Conservation (phyloP, 805 yeast species). For the Hanseniaspora clermontiae region DNA sequence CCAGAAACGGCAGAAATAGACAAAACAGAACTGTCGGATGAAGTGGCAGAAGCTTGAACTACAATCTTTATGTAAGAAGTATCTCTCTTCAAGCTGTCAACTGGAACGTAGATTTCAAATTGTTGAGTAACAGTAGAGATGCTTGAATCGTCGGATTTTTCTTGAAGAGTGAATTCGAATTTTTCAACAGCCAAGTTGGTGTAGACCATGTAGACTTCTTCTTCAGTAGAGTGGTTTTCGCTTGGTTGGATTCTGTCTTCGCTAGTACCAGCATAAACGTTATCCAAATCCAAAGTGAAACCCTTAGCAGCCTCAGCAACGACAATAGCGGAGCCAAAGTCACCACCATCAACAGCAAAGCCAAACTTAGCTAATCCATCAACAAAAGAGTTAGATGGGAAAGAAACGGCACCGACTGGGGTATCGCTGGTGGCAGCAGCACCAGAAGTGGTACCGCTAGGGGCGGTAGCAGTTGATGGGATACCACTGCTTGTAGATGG, state of each 20-base stretch:
- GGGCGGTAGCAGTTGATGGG: not conserved
- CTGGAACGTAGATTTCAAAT: not conserved
- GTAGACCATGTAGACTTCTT: not conserved
- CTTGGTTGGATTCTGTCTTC: not conserved
- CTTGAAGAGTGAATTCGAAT: not conserved
- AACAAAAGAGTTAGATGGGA: not conserved
- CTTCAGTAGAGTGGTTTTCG: not conserved
- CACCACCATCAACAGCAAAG: not conserved
- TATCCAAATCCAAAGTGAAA: not conserved
- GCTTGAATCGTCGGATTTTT: not conserved
- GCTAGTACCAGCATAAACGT: constrained; percentile 4
- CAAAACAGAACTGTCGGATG: not conserved
- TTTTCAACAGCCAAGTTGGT: not conserved
- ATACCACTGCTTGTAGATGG: not conserved
- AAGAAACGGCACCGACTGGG: not conserved
- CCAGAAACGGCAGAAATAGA: not conserved
- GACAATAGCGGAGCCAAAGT: not conserved
- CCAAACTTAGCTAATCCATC: constrained; percentile 2
- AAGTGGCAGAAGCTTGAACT: not conserved
- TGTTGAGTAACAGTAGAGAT: not conserved
- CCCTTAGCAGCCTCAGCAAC: not conserved
- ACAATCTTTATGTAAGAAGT: constrained; percentile 15
- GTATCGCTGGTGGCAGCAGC: not conserved
- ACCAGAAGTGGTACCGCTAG: not conserved
- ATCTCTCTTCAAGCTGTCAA: not conserved